phyloP scores from a whole-genome alignment of 768 basidiomycete genomes.

The Lyophyllum decastes region DNA sequence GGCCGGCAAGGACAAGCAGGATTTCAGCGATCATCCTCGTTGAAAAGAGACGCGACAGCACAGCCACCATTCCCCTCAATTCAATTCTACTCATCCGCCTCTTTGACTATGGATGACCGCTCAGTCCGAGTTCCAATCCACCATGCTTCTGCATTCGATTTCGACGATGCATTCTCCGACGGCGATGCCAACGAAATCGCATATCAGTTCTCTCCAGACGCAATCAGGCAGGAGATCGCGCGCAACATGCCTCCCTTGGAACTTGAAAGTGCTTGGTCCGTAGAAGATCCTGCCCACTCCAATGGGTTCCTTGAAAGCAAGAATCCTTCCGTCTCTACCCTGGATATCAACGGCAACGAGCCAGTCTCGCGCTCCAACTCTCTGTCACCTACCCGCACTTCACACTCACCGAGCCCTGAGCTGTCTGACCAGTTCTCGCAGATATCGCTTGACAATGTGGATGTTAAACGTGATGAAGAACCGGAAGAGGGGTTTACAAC shows the following conservation, averaged over 20 bases:
- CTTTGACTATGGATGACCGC: slow-evolving; percentile 8
- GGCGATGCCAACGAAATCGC: slow-evolving; percentile 48
- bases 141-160: slow-evolving; percentile 34
- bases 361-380: slow-evolving; percentile 25
- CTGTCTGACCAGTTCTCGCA: slow-evolving; percentile 39
- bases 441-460: slow-evolving; percentile 35
- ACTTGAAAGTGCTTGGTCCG: slow-evolving; percentile 33
- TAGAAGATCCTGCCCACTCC: slow-evolving; percentile 30
- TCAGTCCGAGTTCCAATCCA: slow-evolving; percentile 17
- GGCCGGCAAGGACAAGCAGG: slow-evolving; percentile 83
- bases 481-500: slow-evolving; percentile 1
- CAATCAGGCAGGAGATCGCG: slow-evolving; percentile 64
- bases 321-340: slow-evolving; percentile 58
- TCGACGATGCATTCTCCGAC: slow-evolving; percentile 74
- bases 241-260: slow-evolving; percentile 42
- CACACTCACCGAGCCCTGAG: slow-evolving; percentile 22
- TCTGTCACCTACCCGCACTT: slow-evolving; percentile 16
- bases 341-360: slow-evolving; percentile 49
- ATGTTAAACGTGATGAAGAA: slow-evolving; percentile 11
- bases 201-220: slow-evolving; percentile 58
- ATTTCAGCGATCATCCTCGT: slow-evolving; percentile 83
- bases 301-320: slow-evolving; percentile 33
- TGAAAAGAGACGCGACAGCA: slow-evolving; percentile 8
- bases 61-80: slow-evolving; percentile 10
- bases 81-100: not conserved